Evolutionary conservation across 2,329 filamentous ascomycete species (phyloP).

Genomic region (Colletotrichum zoysiae): DNA sequence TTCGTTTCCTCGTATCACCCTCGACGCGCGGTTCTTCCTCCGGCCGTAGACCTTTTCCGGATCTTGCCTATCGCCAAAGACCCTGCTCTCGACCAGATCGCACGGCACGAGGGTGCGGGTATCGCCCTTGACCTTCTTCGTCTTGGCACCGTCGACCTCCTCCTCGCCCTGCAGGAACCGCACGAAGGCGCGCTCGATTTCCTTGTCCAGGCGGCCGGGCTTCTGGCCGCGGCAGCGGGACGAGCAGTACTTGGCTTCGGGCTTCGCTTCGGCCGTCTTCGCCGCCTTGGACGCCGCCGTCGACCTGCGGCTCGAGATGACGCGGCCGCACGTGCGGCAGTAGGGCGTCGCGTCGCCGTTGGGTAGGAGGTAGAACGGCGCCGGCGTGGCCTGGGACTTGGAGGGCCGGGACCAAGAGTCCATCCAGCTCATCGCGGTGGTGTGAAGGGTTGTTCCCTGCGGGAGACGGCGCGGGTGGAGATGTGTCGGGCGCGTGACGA

Average conservation of each 20-base stretch:
- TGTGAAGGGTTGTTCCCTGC: neutral
- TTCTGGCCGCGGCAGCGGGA: constrained; percentile 65
- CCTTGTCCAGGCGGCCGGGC: constrained; percentile 61
- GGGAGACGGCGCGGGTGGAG: too few species aligned
- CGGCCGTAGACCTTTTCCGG: constrained; percentile 54
- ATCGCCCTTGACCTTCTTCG: constrained; percentile 62
- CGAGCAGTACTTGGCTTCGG: constrained; percentile 67
- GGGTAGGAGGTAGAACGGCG: constrained; percentile 65
- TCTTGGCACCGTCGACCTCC: constrained; percentile 19
- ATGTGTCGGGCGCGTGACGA: too few species aligned
- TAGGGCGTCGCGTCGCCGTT: constrained; percentile 64
- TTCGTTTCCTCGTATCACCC: constrained; percentile 50
- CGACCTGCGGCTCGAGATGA: constrained; percentile 58
- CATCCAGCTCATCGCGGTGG: constrained; percentile 56
- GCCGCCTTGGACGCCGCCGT: constrained; percentile 47
- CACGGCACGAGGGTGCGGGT: constrained; percentile 62
- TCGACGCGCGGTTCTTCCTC: constrained; percentile 58
- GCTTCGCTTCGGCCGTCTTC: constrained; percentile 41
- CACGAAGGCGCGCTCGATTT: constrained; percentile 65
- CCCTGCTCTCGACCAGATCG: constrained; percentile 62
- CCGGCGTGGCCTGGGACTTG: constrained; percentile 59
- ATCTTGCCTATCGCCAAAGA: constrained; percentile 31
- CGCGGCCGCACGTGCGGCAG: constrained; percentile 68
- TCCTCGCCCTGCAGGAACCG: constrained; percentile 48
- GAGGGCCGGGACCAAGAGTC: constrained; percentile 56